phyloP scores from a whole-genome alignment of 345 rosid species.

The Carallia pectinifolia region DNA sequence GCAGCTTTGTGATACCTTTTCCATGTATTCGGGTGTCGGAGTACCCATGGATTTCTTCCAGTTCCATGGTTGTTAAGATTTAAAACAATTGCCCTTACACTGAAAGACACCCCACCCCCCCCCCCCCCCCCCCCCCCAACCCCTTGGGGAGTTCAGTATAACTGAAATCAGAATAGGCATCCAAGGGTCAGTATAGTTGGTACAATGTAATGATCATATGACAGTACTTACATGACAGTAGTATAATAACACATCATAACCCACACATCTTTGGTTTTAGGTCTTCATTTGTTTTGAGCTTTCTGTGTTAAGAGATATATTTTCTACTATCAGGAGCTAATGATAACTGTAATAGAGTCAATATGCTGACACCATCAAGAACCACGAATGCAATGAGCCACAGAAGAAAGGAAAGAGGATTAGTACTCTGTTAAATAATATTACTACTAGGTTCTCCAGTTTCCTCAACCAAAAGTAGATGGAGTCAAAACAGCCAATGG shows the following conservation, averaged over 20 bases:
- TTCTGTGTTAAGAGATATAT: neutral
- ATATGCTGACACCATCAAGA: neutral
- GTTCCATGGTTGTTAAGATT: constrained; percentile 89
- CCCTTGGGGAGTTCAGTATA: neutral
- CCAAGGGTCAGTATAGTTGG: neutral
- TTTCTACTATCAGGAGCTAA: neutral
- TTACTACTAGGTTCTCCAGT: neutral
- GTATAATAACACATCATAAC: neutral
- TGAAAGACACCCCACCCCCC: constrained; percentile 15
- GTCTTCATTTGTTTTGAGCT: neutral
- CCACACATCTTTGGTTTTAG: neutral
- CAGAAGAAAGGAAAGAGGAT: neutral
- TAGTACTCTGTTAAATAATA: neutral
- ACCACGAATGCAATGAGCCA: neutral
- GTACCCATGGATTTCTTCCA: constrained; percentile 95
- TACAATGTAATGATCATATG: neutral
- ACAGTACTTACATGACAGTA: neutral
- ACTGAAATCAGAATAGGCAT: neutral
- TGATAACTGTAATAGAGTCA: neutral
- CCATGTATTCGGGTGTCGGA: constrained; percentile 74
- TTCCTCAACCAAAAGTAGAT: neutral
- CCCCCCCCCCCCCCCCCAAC: no score
- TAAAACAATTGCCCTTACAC: constrained; percentile 90
- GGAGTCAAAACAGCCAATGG: no score
- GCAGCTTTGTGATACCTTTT: constrained; percentile 44